Evolutionary conservation across 306 rosid species (phyloP), one percentile per base, ranked within the genome.

Genomic region (Glycine latifolia): DNA sequence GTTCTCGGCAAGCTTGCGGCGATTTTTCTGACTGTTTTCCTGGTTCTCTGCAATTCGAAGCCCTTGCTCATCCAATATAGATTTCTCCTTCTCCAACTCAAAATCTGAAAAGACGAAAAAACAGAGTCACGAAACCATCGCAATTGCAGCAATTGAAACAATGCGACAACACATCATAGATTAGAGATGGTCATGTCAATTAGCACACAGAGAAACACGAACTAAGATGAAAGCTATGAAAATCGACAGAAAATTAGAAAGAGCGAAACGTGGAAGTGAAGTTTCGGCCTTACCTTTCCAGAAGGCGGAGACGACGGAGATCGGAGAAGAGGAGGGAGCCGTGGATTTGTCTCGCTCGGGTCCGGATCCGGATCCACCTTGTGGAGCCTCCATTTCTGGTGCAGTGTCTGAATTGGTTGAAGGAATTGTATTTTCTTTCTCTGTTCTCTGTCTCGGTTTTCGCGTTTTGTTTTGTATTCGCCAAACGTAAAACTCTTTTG

Each of bases 1-100:
- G 88, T 90, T 95, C 86, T 95, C 99, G 2, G 98, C 97, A 78
- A 95, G 99, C 92, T 95, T 95, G 80, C 98, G 94, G 48, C 98
- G 84, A 78, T 95, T 95, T 83, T 95, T 95, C 91, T 90, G 98
- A 91, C 99, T 95, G 81, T 92, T 95, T 63, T 95, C 99, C 87
- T 95, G 99, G 81, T 95, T 95, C 78, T 93, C 98, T 3, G 97
- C 96, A 80, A 95, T 93, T 59, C 92, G 90, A 77, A 93, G 94
- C 83, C 99, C 98, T 84, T 95, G 99, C 68, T 93, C 98, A 87
- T 95, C 99, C 91, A 95, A 67, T 39, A 89, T 73, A 7, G 90
- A 85, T 82, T 91, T 93, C 87, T 93, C 99, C 90, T 89, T 93
- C 93, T 95, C 99, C 79, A 93, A 87, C 81, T 95, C 98, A 87